Evolutionary conservation across 2,329 filamentous ascomycete genomes (phyloP), one percentile per base, ranked within the genome.

Genomic region (Fusarium gaditjirri): DNA sequence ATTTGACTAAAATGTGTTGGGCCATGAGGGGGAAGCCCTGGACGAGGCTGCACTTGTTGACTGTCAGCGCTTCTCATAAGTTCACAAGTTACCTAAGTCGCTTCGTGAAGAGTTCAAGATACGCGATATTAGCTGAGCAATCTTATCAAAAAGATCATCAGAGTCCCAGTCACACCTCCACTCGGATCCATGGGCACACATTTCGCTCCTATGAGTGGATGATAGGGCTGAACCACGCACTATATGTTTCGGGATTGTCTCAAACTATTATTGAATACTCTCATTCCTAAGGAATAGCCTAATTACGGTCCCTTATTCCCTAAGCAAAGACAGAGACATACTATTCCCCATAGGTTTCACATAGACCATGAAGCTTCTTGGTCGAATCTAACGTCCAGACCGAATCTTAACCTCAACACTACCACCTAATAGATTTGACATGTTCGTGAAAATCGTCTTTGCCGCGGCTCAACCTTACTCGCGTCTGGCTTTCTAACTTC

Each of bases 151-250:
- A 33, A 36, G 39, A 39, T 61, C 44, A 42, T 35, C 44, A 27
- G n/a, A 47, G 47, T 63, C 61, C 62, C 39, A 57, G 42, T 66
- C 25, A 44, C 29, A 42, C 57, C 44, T 47, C 38, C 57, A 50
- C 57, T 50, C 50, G 13, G 36, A 29, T 23, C 41, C 61, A 60
- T 54, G 23, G 39, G 46, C 29, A 33, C 53, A 29, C 29, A 53
- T 61, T 38, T 61, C 50, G 46, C 47, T 36, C 31, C 31, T 50
- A 36, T 54, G 53, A 56, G 69, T 70, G 55, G 65, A 54, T 44
- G 70, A 52, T 72, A 72, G 69, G 69, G 69, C 69, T 72, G 69
- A 72, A 53, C 21, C 44, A 56, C 52, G 64, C 21, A 53, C 25
- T 41, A 44, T 27, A 36, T 27, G 39, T 25, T 17, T 35, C 17